Base-by-base conservation (phyloP, 176 grass and related monocot genomes). In the Poa pratensis region DNA sequence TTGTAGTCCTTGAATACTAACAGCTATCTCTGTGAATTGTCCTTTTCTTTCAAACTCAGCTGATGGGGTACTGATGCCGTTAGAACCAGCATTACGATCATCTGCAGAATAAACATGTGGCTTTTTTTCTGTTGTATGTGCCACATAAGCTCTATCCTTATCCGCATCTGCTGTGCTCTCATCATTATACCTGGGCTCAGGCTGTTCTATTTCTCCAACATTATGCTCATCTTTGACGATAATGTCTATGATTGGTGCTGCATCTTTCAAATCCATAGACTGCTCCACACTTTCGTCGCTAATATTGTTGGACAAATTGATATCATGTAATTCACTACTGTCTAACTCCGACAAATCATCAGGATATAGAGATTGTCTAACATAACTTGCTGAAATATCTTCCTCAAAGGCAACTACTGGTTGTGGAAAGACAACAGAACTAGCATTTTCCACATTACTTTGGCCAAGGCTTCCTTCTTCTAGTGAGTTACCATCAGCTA, bases 41-140 rank as follows among this genome's bases (percentile, higher is more conserved):
- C 37, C 58, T 63, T 62, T 72, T 48, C 53, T 73, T 63, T 63
- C 27, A 73, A 80, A 86, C 18, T 80, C 77, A 40, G 54, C 35
- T 52, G 84, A 35, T 71, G 15, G 26, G 55, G 6, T 64, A 69
- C 12, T 37, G 42, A 50, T 46, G 32, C 66, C 19, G 17, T 80
- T 63, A 37, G 55, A n/a, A 64, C n/a, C 16, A 16, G 6, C 26
- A 63, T n/a, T 40, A 37, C 16, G 77, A 39, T 27, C 42, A 73
- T 73, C 16, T 14, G 3, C 14, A 64, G 6, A 63, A 80, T 1
- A 58, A 16, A 73, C 52, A 13, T 40, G 20, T 52, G 43, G 14
- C 26, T 72, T 40, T 35, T 61, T 86, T 71, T 79, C 26, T 48
- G 27, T 23, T 35, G 40, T 0, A 30, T 49, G 20, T 34, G 35